phyloP scores from a whole-genome alignment of 306 rosid genomes.

The Boehmeria nivea region DNA sequence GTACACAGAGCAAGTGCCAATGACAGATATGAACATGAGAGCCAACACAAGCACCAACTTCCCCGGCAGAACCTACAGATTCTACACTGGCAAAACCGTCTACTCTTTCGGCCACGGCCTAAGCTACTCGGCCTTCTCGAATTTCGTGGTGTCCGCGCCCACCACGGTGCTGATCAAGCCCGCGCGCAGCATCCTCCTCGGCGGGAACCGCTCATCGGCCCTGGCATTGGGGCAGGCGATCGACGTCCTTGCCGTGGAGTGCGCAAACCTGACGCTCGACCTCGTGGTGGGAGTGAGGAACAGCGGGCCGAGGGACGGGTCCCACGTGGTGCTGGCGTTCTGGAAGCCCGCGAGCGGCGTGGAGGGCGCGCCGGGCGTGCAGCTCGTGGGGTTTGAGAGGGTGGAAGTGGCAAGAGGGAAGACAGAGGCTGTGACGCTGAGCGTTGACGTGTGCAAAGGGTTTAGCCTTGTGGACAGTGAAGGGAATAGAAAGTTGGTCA shows the following conservation, averaged over 20 bases:
- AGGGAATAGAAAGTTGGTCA: too few relatives aligned
- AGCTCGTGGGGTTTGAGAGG: constrained; percentile 52
- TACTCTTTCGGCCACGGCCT: constrained; percentile 66
- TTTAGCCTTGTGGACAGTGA: constrained; percentile 46
- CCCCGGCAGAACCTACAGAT: constrained; percentile 70
- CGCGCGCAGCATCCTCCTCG: too few relatives aligned
- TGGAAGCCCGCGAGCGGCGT: constrained; percentile 34
- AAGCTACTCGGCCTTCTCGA: constrained; percentile 55
- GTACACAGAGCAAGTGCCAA: constrained; percentile 56
- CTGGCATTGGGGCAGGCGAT: constrained; percentile 28
- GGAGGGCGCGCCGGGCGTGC: constrained; percentile 37
- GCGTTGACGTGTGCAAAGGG: constrained; percentile 40
- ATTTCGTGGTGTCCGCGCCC: constrained; percentile 39
- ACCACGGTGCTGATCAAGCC: constrained; percentile 32
- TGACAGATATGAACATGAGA: constrained; percentile 83
- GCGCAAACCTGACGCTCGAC: constrained; percentile 28
- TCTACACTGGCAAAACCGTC: constrained; percentile 47
- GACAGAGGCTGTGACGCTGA: constrained; percentile 27
- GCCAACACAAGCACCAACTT: constrained; percentile 45
- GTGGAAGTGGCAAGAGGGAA: constrained; percentile 29
- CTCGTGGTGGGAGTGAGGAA: constrained; percentile 44
- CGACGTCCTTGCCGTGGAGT: constrained; percentile 39
- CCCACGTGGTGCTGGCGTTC: constrained; percentile 48
- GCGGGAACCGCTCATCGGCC: too few relatives aligned
- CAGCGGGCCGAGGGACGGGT: constrained; percentile 46